Evolutionary conservation across 352 stramenopile genomes (phyloP).

Genomic region (Pythium phragmitis): DNA sequence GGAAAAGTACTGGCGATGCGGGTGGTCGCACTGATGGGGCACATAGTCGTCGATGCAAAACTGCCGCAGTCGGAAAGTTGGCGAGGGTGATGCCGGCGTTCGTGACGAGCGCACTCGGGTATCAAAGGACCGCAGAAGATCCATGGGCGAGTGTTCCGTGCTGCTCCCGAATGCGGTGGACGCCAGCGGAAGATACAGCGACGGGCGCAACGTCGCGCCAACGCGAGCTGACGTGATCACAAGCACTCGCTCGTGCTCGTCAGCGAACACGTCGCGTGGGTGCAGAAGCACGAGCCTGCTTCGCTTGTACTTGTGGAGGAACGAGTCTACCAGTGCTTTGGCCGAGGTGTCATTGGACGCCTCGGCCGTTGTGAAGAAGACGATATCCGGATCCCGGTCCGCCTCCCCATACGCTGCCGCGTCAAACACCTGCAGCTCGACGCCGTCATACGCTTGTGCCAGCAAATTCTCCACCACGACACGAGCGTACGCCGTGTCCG

Average conservation of each 20-base stretch:
- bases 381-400: constrained; percentile 32
- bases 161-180: constrained; percentile 45
- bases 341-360: constrained; percentile 8
- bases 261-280: constrained; percentile 22
- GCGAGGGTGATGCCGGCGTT: background rate
- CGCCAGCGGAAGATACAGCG: constrained; percentile 27
- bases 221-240: background rate
- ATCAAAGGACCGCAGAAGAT: constrained; percentile 27
- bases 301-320: constrained; percentile 4
- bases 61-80: constrained; percentile 11
- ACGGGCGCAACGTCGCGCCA: background rate
- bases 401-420: constrained; percentile 11
- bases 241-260: constrained; percentile 4
- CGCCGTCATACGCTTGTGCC: constrained; percentile 18
- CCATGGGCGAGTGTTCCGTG: constrained; percentile 13
- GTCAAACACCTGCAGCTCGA: constrained; percentile 34
- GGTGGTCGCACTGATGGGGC: constrained; percentile 37
- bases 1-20: constrained; percentile 56
- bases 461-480: constrained; percentile 39
- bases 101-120: background rate
- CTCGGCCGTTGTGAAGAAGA: constrained; percentile 32
- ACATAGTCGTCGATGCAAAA: constrained; percentile 61
- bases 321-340: constrained; percentile 5
- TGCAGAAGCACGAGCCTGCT: constrained; percentile 18
- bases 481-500: background rate